Conservation (phyloP, 441 rosid genomes). For the Isatis lusitanica region DNA sequence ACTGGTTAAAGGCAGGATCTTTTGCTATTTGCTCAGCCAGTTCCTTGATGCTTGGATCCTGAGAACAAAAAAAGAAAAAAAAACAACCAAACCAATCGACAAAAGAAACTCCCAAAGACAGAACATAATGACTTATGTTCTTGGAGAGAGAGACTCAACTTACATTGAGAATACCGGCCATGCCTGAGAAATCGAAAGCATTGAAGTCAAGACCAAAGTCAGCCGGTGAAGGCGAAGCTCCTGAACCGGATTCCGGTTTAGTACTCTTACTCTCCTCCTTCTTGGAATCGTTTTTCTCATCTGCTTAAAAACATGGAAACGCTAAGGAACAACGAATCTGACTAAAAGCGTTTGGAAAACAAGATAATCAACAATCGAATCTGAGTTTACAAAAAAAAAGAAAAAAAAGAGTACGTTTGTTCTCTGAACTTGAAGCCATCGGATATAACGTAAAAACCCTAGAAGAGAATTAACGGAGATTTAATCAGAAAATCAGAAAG, state of each 20-base stretch:
- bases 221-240: conserved; percentile 39
- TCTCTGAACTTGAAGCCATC: conserved; percentile 68
- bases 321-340: background rate
- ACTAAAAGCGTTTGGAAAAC: background rate
- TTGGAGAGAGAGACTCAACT: background rate
- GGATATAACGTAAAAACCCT: conserved; percentile 16
- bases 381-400: background rate
- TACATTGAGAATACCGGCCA: conserved; percentile 88
- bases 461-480: background rate
- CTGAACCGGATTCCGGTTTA: conserved; percentile 27
- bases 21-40: conserved; percentile 90
- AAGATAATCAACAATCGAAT: background rate
- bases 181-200: conserved; percentile 87
- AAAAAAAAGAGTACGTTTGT: conserved; percentile 44
- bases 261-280: conserved; percentile 30
- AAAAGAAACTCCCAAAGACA: background rate
- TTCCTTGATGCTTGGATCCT: conserved; percentile 97
- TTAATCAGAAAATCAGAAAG: background rate
- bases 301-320: conserved; percentile 3
- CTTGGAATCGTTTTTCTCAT: conserved; percentile 27
- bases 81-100: background rate
- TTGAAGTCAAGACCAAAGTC: conserved; percentile 45
- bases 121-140: background rate
- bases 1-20: conserved; percentile 91
- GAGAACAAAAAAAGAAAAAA: background rate